Evolutionary conservation across 192 early-diverging fungal species (phyloP), one percentile per base, ranked within the genome.

Genomic region (Coemansia sp.): DNA sequence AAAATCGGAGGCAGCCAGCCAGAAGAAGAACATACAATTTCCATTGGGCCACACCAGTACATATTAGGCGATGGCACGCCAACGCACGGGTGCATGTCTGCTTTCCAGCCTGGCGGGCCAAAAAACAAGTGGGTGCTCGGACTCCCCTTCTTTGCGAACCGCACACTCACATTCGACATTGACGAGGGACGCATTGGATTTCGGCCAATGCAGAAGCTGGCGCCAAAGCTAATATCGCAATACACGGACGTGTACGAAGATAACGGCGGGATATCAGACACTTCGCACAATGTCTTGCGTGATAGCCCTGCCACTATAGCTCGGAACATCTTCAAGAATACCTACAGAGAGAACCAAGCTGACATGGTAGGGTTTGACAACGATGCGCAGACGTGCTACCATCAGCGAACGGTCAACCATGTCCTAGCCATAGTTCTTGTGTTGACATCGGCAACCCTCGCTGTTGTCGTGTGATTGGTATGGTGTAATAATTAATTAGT

Each of bases 61-160:
- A 62, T 81, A 9, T 63, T 81, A 1, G 74, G 74, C 3, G 73
- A 81, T 38, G 79, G 74, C 5, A 58, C 38, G 13, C 59, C 74
- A 13, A 54, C 32, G 0, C 77, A 80, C 66, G 77, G 79, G 0
- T 81, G 79, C 43, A 76, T 81, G 73, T 76, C 79, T 25, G 79
- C 79, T 2, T 81, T 81, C 61, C 79, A 76, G 59, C 70, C 67
- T 2, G 79, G 79, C 6, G 70, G 79, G 5, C 66, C 70, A 5
- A 63, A 70, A 9, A 63, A 76, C 65, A 76, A 73, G 58, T 81
- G 79, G 79, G 65, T 76, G 3, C 58, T 81, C 50, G 79, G 79
- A 5, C 64, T 81, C 25, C 79, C 79, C 0, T 73, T 81, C 34
- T 76, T 81, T 61, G 58, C 68, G 9, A 76, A 76, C 62, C 73